Percentiles rank a stretch among this genome's conserved stretches.
These are phyloP conservation scores for Hyphopichia homilentoma DNA, from an alignment of 805 yeast genomes.

Conservation along the genomic window DNA sequence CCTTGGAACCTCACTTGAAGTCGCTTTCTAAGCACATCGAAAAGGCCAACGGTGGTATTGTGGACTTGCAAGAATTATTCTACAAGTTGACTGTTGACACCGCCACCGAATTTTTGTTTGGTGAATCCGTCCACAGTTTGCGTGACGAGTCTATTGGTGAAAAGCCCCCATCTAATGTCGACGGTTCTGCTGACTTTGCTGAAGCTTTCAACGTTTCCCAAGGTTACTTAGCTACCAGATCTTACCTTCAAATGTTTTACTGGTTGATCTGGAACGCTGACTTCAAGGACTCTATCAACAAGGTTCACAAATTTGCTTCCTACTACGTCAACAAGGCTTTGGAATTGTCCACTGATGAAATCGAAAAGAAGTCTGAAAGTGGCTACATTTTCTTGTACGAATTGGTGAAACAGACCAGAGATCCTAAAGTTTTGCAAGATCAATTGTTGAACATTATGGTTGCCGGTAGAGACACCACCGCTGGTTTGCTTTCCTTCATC, in stretches of 20 bases:
- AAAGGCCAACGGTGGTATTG: constrained; percentile 14
- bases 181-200: constrained; percentile 21
- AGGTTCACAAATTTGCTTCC: constrained; percentile 29
- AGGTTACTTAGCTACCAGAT: constrained; percentile 25
- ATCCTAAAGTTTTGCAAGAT: constrained; percentile 33
- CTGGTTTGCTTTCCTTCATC: constrained; percentile 26
- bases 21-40: constrained; percentile 19
- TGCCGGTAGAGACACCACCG: constrained; percentile 37
- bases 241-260: constrained; percentile 27
- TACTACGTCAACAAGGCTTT: constrained; percentile 30
- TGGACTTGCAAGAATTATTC: constrained; percentile 33
- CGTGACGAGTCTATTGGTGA: constrained; percentile 19
- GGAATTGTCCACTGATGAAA: constrained; percentile 21
- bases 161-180: constrained; percentile 15
- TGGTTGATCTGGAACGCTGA: constrained; percentile 23
- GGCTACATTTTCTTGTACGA: constrained; percentile 37
- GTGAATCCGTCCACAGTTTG: constrained; percentile 28
- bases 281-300: constrained; percentile 28
- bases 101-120: constrained; percentile 38
- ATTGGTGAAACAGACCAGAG: constrained; percentile 33
- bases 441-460: constrained; percentile 36
- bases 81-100: constrained; percentile 36
- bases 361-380: constrained; percentile 22
- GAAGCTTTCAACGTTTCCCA: constrained; percentile 37
- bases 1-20: constrained; percentile 29